Evolutionary conservation across 192 early-diverging fungal species (phyloP), one percentile per base, ranked within the genome.

Genomic region (Backusella morwellensis): DNA sequence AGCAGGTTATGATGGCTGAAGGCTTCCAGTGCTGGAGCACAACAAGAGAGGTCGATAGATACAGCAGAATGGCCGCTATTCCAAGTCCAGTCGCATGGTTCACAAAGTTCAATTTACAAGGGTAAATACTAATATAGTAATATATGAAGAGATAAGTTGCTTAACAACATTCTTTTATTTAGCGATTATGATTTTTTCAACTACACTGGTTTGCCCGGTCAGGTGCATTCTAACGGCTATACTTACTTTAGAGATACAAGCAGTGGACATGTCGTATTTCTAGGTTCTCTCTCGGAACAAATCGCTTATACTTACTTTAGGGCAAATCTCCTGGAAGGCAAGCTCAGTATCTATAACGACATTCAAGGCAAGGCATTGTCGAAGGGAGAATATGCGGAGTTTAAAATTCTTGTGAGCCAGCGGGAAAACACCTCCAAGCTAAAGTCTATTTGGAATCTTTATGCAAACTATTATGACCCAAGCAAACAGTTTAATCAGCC

Each of bases 1-100:
- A 73, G 11, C 78, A 84, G 26, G 23, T 63, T 35, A 68, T 86
- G 74, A 76, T 88, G 69, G 85, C 86, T 8, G 86, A 88, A 47
- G 86, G 86, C n/a, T 88, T 80, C 38, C 83, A 88, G 66, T 80
- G 83, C 72, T 88, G 86, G 86, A 86, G 83, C 23, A 66, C 72
- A 42, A 71, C 78, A 5, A 75, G 76, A 52, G 71, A 88, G 80
- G 36, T 63, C 29, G 72, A 50, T 79, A 47, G 59, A 80, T 54
- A 72, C 56, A 40, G 75, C 75, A 59, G 74, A 68, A 35, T 85
- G 73, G 40, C 80, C 70, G 59, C 79, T 69, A 80, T 88, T 70
- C 82, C 78, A 50, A 32, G 59, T 56, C 6, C 77, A 38, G 41
- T 88, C 23, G 63, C 72, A 35, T 40, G 81, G 86, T 19, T 79